Base-by-base conservation (phyloP, 2,329 filamentous ascomycete genomes). In the Colletotrichum sublineola region DNA sequence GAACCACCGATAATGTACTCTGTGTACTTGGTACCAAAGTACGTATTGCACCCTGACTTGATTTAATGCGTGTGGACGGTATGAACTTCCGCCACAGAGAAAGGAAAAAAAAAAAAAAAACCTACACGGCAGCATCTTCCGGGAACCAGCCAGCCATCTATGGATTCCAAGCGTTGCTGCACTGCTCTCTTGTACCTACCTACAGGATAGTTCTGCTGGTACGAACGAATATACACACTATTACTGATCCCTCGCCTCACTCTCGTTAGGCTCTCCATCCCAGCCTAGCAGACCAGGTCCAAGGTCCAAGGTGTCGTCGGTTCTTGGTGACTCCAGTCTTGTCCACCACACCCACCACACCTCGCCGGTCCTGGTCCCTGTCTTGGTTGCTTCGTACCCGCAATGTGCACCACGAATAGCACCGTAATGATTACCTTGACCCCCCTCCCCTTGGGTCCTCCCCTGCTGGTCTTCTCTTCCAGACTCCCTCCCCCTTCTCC, bases 371-470 rank as follows among this genome's bases (percentile, higher is more conserved):
- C 66, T 55, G 18, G 55, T 42, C 66, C 69, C 66, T 72, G 69
- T 64, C 66, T 38, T 72, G 66, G 66, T 69, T 64, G 63, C 69
- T 69, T 56, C 20, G 69, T 72, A 72, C 67, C 69, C 69, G 60
- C 69, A 72, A 66, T 42, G 36, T 60, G 66, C 66, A 72, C 69
- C 60, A 69, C 69, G 69, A 72, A 69, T 72, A 72, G 66, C 66
- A 69, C 53, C 66, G 60, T 72, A 67, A 72, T 69, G 56, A 69
- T 64, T 72, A 53, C 66, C 66, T 55, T 60, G 60, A 60, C 69
- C 66, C 68, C 63, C 69, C 69, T 69, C 55, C 60, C 53, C 57
- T 61, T 31, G 29, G 66, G 69, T 40, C 44, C 46, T 63, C 46
- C 69, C 69, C 67, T 64, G 69, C 67, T 24, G 11, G n/a, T 56